Evolutionary conservation across 441 rosid genomes (phyloP), one percentile per base, ranked within the genome.

Genomic region (Populus hybrid): DNA sequence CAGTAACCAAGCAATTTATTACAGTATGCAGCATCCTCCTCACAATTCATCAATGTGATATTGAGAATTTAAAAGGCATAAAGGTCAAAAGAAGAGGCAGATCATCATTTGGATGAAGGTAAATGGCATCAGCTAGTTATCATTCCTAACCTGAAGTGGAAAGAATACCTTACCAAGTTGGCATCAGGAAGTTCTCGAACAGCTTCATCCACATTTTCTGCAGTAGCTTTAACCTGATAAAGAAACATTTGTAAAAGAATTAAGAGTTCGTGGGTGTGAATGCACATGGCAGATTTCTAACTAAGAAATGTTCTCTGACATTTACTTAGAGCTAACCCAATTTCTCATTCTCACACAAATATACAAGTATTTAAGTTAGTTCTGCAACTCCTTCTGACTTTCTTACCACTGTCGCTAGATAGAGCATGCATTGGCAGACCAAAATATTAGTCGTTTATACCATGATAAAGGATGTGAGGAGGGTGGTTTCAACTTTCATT

Each of bases 111-210:
- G 59, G 64, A 75, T 16, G 73, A 31, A 56, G 35, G 5, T 71
- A 35, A 61, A 75, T 59, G 67, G 18, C 45, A 45, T 75, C 29
- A 50, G 66, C 67, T 72, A 70, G 59, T 68, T 73, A 68, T 72
- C 71, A 56, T 56, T 80, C 79, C 74, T 53, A 77, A 59, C 59
- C 78, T 59, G 81, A 80, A 84, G 78, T 40, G 84, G 75, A 82
- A 78, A 80, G 86, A 88, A 85, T 84, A 84, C 90, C 95, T 88
- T 93, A 95, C 98, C 97, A 75, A 82, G 86, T 95, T 95, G 88
- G 99, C 98, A 79, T 95, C 99, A 53, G 98, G 99, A 79, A 93
- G 97, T 82, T 95, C 99, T 81, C 95, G 87, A 83, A 91, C 96
- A 77, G 99, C 99, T 83, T 90, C 98, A 82, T 95, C 89, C 45